Base-by-base conservation (phyloP, 176 grass and related monocot genomes). In the Aegilops sharonensis region DNA sequence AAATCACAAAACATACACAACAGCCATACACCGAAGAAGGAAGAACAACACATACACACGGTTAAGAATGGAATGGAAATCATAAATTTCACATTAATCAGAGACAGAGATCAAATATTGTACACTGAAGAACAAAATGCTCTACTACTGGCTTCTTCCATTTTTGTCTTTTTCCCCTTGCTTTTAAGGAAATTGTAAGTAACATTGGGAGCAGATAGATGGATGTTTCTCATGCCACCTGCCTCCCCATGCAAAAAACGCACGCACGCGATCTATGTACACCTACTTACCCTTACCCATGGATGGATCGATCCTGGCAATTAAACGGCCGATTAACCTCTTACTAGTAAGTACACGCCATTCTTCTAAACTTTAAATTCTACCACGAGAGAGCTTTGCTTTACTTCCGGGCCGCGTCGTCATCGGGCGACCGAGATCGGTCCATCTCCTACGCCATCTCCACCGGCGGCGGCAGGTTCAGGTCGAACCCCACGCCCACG, bases 401-500 rank as follows among this genome's bases (percentile, higher is more conserved):
- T 64, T 56, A 12, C 74, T 84, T n/a, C 18, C 0, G 68, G 31
- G 82, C 8, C 59, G 39, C 67, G 18, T 64, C 37, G 60, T 80
- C 81, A 87, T 39, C 75, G 74, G 86, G 83, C 15, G 79, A 42
- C 20, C 42, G 23, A 47, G 39, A 45, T 48, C n/a, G 71, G 11
- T 11, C 12, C 25, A 1, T 2, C 17, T 5, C 37, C 83, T 91
- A 89, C 0, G 77, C 90, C 78, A 68, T 68, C 85, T 97, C 91
- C 5, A 75, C 8, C 72, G 87, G 95, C 64, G 95, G 92, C 14
- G 89, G 89, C 65, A 91, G 80, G 84, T 97, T 97, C 57, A 97
- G 95, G 77, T 97, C 92, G 29, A 97, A 64, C 56, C 85, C 87
- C 27, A 97, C 81, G 77, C 43, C 63, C 64, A 88, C 35, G 15